Base-by-base conservation (phyloP, 139 green algal species). In the Edaphochlamys debaryana region DNA sequence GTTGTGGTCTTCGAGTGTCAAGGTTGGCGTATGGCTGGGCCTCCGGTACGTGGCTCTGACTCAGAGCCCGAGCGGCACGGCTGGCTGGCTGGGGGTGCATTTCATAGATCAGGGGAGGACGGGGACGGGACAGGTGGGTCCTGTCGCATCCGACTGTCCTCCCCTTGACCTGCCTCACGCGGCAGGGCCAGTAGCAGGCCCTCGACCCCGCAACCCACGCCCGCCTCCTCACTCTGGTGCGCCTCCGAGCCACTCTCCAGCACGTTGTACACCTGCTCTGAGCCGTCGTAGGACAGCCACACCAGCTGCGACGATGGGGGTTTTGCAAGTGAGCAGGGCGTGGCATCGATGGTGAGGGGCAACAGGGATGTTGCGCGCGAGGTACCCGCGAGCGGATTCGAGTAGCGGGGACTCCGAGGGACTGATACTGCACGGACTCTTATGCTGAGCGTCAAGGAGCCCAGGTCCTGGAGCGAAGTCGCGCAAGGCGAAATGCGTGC, bases 241-340 rank as follows among this genome's bases (percentile, higher is more conserved):
- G 34, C 50, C 48, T 76, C 66, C 78, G 63, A 36, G 3, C 78
- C 78, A 25, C 30, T 56, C 19, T 68, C 78, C 1, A 84, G 64
- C 25, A 84, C 78, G 78, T 84, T 84, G 78, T 84, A 84, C 19
- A 84, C 66, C 30, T 69, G 25, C 27, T 84, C 78, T 2, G 48
- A 30, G 36, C 78, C 78, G 20, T 84, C 78, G 37, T 84, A 84
- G 8, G 48, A 73, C 0, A 84, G 66, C 78, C 78, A 84, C 29
- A 84, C 78, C 11, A 84, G 50, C 78, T 84, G 66, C 17, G 41
- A 52, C 2, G 34, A 32, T 19, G 48, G 13, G 8, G 34, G 58
- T 11, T 3, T 23, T 1, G 13, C 20, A 30, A 42, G 20, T 30
- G 34, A 36, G 23, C 40, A 36, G 50, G 29, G 29, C 20, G 29